Evolutionary conservation across 345 rosid genomes (phyloP), one percentile per base, ranked within the genome.

Genomic region (Sisymbrium irio): DNA sequence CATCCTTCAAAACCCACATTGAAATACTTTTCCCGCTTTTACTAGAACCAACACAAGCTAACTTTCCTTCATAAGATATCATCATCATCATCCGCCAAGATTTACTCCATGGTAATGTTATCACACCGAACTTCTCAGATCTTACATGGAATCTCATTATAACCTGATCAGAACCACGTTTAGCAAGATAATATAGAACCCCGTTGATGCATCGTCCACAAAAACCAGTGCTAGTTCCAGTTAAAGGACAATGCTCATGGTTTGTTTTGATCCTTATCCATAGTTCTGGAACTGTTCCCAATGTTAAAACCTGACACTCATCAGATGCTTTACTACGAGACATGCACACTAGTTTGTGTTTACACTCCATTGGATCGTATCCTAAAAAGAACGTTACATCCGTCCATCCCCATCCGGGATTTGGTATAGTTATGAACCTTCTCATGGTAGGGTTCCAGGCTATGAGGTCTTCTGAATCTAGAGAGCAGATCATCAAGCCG

Each of bases 341-440:
- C 32, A 49, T 8, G 45, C 33, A 65, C 45, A 65, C 69, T 33
- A 65, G 14, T 65, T 65, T 65, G 69, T 65, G 69, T 47, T 47
- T 22, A 7, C 58, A 2, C 1, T 35, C 57, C 18, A 49, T 20
- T 1, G 54, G 54, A 44, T 63, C 68, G 39, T 30, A 45, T 28
- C 68, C 68, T 44, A 19, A n/a, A 14, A 49, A 35, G 14, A 9
- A 7, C 20, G 9, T 20, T 30, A 33, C 19, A 4, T 4, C 1
- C 20, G 14, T 65, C 70, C 45, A 49, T 6, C 9, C 13, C 1
- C 11, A 13, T 5, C 3, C 28, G 8, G 70, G 70, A 7, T 22
- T 14, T 1, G 70, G 19, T 22, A 65, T 20, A 41, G 13, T 35
- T 14, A 14, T 2, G 3, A 49, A 49, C 19, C 20, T 14, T 14